These are phyloP conservation scores for Ceratocystis albifundus DNA, from an alignment of 2,329 filamentous ascomycete genomes.

Conservation along the genomic window DNA sequence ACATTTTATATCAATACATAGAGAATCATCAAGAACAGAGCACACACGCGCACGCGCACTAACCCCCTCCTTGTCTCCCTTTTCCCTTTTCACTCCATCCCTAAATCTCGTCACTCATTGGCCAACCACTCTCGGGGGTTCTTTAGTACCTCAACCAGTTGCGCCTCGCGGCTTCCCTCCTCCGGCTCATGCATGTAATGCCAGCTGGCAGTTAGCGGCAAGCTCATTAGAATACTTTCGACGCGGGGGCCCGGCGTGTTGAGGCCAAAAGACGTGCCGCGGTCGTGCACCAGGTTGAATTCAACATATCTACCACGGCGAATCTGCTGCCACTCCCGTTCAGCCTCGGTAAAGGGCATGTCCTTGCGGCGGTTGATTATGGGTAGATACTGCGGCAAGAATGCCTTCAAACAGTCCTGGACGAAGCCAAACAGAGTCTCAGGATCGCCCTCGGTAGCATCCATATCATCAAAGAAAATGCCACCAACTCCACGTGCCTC, in stretches of 20 bases:
- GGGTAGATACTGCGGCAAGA: slow-evolving; percentile 81
- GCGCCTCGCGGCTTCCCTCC: slow-evolving; percentile 63
- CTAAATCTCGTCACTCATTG: background rate
- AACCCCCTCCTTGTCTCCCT: background rate
- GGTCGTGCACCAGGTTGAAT: slow-evolving; percentile 95
- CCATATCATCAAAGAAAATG: slow-evolving; percentile 97
- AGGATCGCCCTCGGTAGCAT: slow-evolving; percentile 72
- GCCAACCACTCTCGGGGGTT: slow-evolving; percentile 57
- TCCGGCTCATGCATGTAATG: slow-evolving; percentile 86
- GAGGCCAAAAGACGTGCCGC: slow-evolving; percentile 85
- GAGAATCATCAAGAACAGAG: background rate
- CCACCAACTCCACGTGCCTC: slow-evolving; percentile 83
- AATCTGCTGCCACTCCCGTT: slow-evolving; percentile 96
- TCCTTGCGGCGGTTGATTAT: slow-evolving; percentile 83
- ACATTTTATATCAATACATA: background rate
- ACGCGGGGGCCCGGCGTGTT: slow-evolving; percentile 84
- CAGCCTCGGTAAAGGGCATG: slow-evolving; percentile 72
- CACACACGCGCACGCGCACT: too few species aligned
- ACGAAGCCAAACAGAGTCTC: slow-evolving; percentile 86
- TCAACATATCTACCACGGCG: slow-evolving; percentile 92
- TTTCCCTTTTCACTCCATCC: background rate
- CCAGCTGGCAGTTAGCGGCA: slow-evolving; percentile 88
- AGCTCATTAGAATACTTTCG: slow-evolving; percentile 94
- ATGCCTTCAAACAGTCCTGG: slow-evolving; percentile 72
- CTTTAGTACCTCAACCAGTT: slow-evolving; percentile 60